Evolutionary conservation across 305 asterid species (phyloP), one percentile per base, ranked within the genome.

Genomic region (Solanum aculeatissimum): DNA sequence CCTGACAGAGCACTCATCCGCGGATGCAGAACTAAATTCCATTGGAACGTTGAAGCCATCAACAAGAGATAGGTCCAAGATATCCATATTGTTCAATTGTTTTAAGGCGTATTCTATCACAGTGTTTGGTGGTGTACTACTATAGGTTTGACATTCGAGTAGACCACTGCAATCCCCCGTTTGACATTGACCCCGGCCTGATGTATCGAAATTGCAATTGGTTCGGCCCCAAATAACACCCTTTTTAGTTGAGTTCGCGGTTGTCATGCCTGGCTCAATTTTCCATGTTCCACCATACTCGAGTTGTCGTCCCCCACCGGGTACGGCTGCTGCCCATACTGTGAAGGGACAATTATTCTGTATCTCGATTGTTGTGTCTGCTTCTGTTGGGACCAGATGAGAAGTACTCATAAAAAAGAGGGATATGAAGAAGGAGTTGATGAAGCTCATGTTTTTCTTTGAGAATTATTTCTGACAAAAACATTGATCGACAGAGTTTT

Each of bases 81-180:
- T 79, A 42, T 87, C 88, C 12, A 42, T 18, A 74, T 85, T 68
- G 15, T 68, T 82, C 3, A 5, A 5, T 25, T 58, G 86, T 15
- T 84, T 84, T 0, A 84, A 10, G 7, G 72, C 25, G 54, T 38
- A 86, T 23, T 80, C 70, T 0, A 83, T 85, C 15, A 86, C 13
- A n/a, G 87, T 84, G 32, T 18, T 80, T 7, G 89, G 86, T 12
- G 80, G 53, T 0, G 79, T 38, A 0, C 86, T 55, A n/a, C 13
- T n/a, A n/a, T n/a, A 70, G 11, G 27, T 15, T 58, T 80, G 70
- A 62, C 87, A 87, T 4, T 54, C 58, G 0, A 89, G 86, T 32
- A 66, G 27, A 1, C 88, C 88, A 7, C 32, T 54, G 8, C 91
- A 89, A 65, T 89, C 91, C 4, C 91, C 87, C 0, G 89, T 86